Percentiles rank a stretch among this genome's conserved stretches.
Conservation (phyloP, 352 stramenopile species). For the Phytopythium mirpurense region DNA sequence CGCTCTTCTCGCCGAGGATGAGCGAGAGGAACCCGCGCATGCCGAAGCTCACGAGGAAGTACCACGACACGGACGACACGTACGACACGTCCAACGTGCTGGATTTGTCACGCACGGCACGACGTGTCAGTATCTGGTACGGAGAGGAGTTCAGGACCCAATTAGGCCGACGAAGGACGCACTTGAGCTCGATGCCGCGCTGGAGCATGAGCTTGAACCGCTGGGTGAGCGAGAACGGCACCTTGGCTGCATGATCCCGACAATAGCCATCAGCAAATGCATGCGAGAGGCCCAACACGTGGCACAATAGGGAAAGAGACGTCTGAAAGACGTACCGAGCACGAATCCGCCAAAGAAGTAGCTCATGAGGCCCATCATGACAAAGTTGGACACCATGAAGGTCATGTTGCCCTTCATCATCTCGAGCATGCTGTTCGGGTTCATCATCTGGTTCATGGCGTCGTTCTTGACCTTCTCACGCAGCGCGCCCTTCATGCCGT, state of each 20-base stretch:
- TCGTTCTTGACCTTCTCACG: slow-evolving; percentile 88
- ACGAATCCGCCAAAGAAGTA: slow-evolving; percentile 99
- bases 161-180: slow-evolving; percentile 3
- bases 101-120: neutral
- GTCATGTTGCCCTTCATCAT: slow-evolving; percentile 99
- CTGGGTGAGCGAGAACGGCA: slow-evolving; percentile 97
- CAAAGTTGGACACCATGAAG: slow-evolving; percentile 99
- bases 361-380: slow-evolving; percentile 99
- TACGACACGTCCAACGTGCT: slow-evolving; percentile 97
- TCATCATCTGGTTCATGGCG: slow-evolving; percentile 93
- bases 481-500: slow-evolving; percentile 79
- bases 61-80: slow-evolving; percentile 97
- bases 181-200: slow-evolving; percentile 94
- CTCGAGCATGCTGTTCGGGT: slow-evolving; percentile 96
- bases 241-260: slow-evolving; percentile 72
- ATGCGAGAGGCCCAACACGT: no score
- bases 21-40: slow-evolving; percentile 96
- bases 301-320: no score
- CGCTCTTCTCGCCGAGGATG: slow-evolving; percentile 91
- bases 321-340: slow-evolving; percentile 57
- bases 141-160: no score
- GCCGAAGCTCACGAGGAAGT: slow-evolving; percentile 99
- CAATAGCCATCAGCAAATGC: no score
- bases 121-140: slow-evolving; percentile 1
- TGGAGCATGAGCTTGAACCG: slow-evolving; percentile 99